A percentile compares a stretch with the other conserved stretches of the same genome.
Conservation (phyloP, 768 basidiomycete species). For the Lactifluus subvellereus region DNA sequence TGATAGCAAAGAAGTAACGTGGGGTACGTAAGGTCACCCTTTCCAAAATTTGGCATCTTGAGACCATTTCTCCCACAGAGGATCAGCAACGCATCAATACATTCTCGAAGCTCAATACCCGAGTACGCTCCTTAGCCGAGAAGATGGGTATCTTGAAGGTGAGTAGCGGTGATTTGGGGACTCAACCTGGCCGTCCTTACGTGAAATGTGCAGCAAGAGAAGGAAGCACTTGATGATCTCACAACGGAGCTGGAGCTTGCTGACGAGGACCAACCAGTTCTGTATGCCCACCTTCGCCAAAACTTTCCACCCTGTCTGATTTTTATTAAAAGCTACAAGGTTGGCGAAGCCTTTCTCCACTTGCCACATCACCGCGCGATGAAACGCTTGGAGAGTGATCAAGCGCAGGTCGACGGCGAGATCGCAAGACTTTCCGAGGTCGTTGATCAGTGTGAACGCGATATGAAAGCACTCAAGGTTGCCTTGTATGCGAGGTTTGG, state of each 20-base stretch:
- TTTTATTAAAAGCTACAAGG: constrained; percentile 58
- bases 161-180: constrained; percentile 10
- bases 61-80: constrained; percentile 31
- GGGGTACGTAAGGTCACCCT: constrained; percentile 49
- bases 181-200: neutral
- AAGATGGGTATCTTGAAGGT: constrained; percentile 73
- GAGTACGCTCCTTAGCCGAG: constrained; percentile 65
- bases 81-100: constrained; percentile 89
- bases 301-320: constrained; percentile 1
- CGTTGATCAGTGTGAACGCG: constrained; percentile 59
- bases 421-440: constrained; percentile 45
- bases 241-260: constrained; percentile 82
- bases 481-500: constrained; percentile 88
- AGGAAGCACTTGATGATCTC: constrained; percentile 90
- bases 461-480: constrained; percentile 80
- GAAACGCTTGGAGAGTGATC: constrained; percentile 66
- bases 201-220: constrained; percentile 66
- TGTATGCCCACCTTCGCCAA: constrained; percentile 44
- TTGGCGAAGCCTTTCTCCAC: constrained; percentile 87
- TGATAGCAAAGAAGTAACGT: constrained; percentile 73
- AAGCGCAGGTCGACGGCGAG: constrained; percentile 49
- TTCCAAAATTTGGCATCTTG: neutral
- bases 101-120: constrained; percentile 87
- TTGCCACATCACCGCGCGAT: constrained; percentile 63
- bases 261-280: constrained; percentile 74